Percentiles rank a stretch among this genome's conserved stretches.
phyloP scores from a whole-genome alignment of 257 asterid species.

The Oldenlandia corymbosa region DNA sequence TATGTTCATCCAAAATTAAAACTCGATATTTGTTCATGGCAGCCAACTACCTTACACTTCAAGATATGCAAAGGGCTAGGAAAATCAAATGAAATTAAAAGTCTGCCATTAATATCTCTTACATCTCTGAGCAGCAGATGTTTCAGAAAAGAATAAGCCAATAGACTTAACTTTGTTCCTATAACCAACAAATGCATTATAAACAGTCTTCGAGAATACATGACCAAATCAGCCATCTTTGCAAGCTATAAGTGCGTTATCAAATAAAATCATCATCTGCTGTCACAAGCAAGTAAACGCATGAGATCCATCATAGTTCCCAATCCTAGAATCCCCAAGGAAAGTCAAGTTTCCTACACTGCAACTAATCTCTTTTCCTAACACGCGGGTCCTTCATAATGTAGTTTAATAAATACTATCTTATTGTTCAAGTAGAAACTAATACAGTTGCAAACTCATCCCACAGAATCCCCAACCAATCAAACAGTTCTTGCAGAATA shows the following conservation, averaged over 20 bases:
- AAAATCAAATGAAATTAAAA: not conserved
- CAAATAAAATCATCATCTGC: not conserved
- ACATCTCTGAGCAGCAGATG: not conserved
- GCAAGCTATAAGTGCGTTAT: not conserved
- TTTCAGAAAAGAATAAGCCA: not conserved
- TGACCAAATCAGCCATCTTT: not conserved
- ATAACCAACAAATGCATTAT: not conserved
- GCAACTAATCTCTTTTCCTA: not conserved
- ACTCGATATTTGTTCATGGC: not conserved
- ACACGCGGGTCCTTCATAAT: not conserved
- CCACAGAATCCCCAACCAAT: not conserved
- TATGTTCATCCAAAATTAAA: not conserved
- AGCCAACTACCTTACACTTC: not conserved
- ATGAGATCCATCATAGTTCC: not conserved
- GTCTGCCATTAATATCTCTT: not conserved
- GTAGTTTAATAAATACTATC: not conserved
- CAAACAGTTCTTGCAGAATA: not conserved
- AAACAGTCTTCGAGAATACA: not conserved
- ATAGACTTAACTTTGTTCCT: not conserved
- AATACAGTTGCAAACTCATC: not conserved
- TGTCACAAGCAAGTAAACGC: not conserved
- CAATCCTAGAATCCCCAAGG: not conserved
- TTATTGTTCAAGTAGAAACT: not conserved
- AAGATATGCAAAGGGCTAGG: not conserved
- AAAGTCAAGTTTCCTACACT: not conserved